Evolutionary conservation across 345 rosid genomes (phyloP).

Genomic region (Eucalyptus coolabah): DNA sequence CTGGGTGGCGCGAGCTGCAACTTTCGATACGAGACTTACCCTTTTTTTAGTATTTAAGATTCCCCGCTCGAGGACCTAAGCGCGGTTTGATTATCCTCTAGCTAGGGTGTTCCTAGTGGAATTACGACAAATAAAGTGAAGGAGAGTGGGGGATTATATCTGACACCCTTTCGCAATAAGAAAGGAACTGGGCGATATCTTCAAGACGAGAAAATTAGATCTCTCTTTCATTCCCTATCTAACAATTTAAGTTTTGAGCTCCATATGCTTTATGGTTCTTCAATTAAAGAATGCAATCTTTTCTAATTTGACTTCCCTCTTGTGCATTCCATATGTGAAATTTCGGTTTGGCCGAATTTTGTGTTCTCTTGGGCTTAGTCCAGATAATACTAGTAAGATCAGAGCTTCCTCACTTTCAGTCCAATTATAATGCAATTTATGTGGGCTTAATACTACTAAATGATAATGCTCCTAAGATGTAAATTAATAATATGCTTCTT

Average conservation of each 20-base stretch:
- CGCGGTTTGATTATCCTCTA: neutral
- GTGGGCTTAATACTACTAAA: neutral
- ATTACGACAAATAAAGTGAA: neutral
- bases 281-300: neutral
- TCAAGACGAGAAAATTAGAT: no score
- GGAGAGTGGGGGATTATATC: no score
- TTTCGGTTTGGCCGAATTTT: neutral
- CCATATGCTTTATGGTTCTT: neutral
- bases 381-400: neutral
- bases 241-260: neutral
- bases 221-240: neutral
- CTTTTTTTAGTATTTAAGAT: slow-evolving; percentile 16
- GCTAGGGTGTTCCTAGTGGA: neutral
- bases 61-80: neutral
- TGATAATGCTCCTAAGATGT: neutral
- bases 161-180: no score
- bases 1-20: slow-evolving; percentile 42
- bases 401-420: neutral
- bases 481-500: no score
- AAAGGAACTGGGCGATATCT: no score
- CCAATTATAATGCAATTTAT: neutral
- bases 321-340: neutral
- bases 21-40: slow-evolving; percentile 57
- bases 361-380: neutral
- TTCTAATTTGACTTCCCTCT: neutral